Percentiles rank a stretch among this genome's conserved stretches.
Conservation (phyloP, 1,284 basidiomycete species). For the Cutaneotrichosporon cutaneum region DNA sequence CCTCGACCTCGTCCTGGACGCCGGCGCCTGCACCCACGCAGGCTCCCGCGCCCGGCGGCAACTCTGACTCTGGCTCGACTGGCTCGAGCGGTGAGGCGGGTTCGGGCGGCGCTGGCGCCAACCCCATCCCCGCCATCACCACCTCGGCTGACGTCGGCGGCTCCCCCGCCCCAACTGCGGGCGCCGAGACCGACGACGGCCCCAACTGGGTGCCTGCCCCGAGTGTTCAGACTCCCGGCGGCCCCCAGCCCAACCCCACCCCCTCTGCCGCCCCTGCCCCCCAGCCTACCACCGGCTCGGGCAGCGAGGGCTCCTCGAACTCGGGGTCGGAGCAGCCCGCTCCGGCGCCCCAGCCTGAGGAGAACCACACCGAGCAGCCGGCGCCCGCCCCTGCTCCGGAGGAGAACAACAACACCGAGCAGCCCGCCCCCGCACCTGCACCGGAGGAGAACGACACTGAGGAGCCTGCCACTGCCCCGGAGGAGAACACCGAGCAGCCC, state of each 20-base stretch:
- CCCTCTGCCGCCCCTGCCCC: constrained; percentile 11
- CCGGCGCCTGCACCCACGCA: not conserved
- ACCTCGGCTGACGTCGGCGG: constrained; percentile 17
- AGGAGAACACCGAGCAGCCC: not conserved
- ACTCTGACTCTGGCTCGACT: not conserved
- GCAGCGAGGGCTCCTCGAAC: not conserved
- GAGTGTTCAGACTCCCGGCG: constrained; percentile 26
- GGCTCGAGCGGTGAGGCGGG: not conserved
- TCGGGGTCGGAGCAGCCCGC: constrained; percentile 9
- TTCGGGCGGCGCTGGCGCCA: constrained; percentile 13
- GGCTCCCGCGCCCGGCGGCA: constrained; percentile 1
- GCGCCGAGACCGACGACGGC: constrained; percentile 16
- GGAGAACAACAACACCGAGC: not conserved
- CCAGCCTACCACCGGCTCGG: constrained; percentile 9
- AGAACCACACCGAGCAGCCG: constrained; percentile 5
- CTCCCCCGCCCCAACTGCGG: constrained; percentile 7
- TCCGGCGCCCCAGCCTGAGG: constrained; percentile 7
- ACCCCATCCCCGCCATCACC: constrained; percentile 4
- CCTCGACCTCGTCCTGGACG: not conserved
- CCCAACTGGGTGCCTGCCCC: constrained; percentile 34
- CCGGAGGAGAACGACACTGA: constrained; percentile 7
- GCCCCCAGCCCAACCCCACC: not conserved
- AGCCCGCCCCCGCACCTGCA: constrained; percentile 1
- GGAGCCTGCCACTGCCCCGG: too few species aligned
- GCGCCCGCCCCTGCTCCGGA: not conserved